Evolutionary conservation across 768 basidiomycete species (phyloP).

Genomic region (Melanogaster broomeanus): DNA sequence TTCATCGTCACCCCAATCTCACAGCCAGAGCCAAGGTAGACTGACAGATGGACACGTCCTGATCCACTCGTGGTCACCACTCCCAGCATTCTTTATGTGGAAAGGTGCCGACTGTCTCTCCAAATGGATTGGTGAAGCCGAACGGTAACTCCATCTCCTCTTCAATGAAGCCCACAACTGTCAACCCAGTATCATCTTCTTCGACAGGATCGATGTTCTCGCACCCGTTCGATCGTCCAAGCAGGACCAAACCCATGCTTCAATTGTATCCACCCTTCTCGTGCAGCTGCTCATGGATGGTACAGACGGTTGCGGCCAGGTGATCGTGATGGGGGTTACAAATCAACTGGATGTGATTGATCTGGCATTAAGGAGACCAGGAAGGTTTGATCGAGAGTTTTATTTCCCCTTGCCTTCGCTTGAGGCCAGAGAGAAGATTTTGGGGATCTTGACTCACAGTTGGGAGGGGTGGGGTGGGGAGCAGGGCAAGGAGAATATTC

Average conservation of each 20-base stretch:
- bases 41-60: too few species aligned
- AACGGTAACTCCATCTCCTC: slow-evolving; percentile 86
- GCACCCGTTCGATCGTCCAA: slow-evolving; percentile 97
- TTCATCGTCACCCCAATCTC: too few species aligned
- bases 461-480: slow-evolving; percentile 83
- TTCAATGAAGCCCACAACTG: slow-evolving; percentile 94
- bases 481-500: slow-evolving; percentile 47
- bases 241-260: slow-evolving; percentile 98
- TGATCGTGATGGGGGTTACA: slow-evolving; percentile 96
- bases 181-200: slow-evolving; percentile 96
- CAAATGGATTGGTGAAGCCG: too few species aligned
- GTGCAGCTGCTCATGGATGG: slow-evolving; percentile 99
- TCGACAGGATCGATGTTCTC: slow-evolving; percentile 93
- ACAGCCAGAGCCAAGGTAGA: too few species aligned
- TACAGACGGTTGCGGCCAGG: slow-evolving; percentile 98
- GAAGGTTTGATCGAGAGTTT: slow-evolving; percentile 96
- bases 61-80: too few species aligned
- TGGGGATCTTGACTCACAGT: slow-evolving; percentile 84
- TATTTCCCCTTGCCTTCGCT: slow-evolving; percentile 91
- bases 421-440: slow-evolving; percentile 86
- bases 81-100: too few species aligned
- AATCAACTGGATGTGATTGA: slow-evolving; percentile 98
- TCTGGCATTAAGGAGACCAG: slow-evolving; percentile 90
- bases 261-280: slow-evolving; percentile 92
- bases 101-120: too few species aligned